These are phyloP conservation scores for Sphagnum fallax DNA, from an alignment of 228 moss, liverwort and hornwort genomes.

Conservation along the genomic window DNA sequence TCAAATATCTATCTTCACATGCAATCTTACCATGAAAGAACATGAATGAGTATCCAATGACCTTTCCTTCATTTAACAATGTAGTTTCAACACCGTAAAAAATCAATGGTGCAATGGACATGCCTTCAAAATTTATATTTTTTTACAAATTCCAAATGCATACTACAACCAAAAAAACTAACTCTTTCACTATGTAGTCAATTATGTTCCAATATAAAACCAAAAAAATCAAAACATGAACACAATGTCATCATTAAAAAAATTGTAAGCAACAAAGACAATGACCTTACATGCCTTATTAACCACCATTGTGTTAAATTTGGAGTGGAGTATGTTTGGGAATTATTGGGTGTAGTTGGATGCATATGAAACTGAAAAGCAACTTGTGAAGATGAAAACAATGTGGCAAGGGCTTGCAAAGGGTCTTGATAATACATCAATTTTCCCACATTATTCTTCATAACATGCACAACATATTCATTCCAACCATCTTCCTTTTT, in stretches of 20 bases:
- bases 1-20: slow-evolving; percentile 5
- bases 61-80: slow-evolving; percentile 1
- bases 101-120: background rate
- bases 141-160: background rate
- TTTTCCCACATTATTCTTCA: background rate
- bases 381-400: background rate
- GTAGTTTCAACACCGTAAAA: background rate
- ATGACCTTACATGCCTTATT: background rate
- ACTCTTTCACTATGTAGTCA: too few relatives aligned
- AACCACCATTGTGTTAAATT: background rate
- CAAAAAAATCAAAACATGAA: background rate
- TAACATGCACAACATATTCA: background rate
- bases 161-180: too few relatives aligned
- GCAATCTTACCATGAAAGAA: slow-evolving; percentile 1
- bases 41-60: slow-evolving; percentile 3
- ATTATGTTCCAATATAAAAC: too few relatives aligned
- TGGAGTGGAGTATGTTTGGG: too few relatives aligned
- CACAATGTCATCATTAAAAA: too few relatives aligned
- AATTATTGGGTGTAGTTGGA: background rate
- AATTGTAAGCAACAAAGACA: background rate
- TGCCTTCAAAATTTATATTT: background rate
- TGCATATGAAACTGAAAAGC: background rate
- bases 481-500: background rate
- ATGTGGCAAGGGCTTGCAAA: background rate
- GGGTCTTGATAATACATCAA: background rate